These are phyloP conservation scores for Populus trichocarpa DNA, from an alignment of 441 rosid genomes.

Conservation along the genomic window DNA sequence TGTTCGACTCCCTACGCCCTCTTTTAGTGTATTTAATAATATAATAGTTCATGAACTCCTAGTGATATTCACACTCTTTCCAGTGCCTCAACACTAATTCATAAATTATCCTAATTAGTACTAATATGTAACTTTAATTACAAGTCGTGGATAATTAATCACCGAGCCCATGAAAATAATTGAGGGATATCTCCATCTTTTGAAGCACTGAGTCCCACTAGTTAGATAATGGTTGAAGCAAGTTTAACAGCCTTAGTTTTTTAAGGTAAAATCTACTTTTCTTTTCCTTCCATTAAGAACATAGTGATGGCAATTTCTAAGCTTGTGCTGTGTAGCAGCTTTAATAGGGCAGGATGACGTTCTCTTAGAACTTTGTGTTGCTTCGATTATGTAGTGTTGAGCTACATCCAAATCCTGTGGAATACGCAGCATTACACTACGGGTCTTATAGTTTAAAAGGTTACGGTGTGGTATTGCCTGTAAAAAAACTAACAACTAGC, in stretches of 20 bases:
- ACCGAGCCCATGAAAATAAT: background rate
- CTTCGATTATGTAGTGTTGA: background rate
- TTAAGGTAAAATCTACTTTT: background rate
- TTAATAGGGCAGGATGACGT: background rate
- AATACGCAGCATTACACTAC: too few relatives aligned
- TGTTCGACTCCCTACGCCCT: conserved; percentile 18
- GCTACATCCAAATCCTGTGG: too few relatives aligned
- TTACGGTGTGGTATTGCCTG: too few relatives aligned
- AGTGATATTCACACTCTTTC: conserved; percentile 6
- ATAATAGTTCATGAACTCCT: background rate
- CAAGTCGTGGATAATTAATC: conserved; percentile 11
- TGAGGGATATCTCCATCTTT: background rate
- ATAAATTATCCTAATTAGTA: background rate
- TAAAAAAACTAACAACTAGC: too few relatives aligned
- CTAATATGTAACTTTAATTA: background rate
- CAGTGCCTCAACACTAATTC: background rate
- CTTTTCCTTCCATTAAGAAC: background rate
- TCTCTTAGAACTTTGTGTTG: background rate
- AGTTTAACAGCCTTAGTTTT: background rate
- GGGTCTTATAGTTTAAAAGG: too few relatives aligned
- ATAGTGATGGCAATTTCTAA: background rate
- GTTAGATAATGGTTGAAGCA: background rate
- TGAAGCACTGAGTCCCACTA: conserved; percentile 7
- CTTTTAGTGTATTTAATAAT: conserved; percentile 10
- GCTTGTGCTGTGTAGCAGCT: background rate